Conservation (phyloP, 2,329 filamentous ascomycete genomes). For the Corinectria fuckeliana region DNA sequence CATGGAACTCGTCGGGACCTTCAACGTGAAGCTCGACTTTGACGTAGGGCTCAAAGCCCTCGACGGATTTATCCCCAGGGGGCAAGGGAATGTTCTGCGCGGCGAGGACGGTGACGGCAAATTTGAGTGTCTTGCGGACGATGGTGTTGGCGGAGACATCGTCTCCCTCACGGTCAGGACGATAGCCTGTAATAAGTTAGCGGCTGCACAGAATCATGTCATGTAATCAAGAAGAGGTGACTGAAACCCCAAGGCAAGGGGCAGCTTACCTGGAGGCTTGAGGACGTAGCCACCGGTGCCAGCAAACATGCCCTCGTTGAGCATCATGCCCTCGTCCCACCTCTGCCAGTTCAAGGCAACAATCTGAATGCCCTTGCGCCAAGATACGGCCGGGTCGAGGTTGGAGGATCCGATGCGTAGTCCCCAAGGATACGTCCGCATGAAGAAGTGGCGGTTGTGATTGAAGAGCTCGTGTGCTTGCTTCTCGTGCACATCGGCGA, state of each 20-base stretch:
- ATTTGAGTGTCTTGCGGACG: conserved; percentile 65
- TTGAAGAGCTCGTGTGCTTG: conserved; percentile 66
- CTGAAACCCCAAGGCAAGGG: background rate
- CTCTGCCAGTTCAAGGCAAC: conserved; percentile 95
- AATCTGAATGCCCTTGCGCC: conserved; percentile 88
- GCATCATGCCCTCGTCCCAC: conserved; percentile 92
- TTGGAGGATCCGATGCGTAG: conserved; percentile 85
- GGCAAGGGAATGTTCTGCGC: conserved; percentile 78
- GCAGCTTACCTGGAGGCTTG: conserved; percentile 71
- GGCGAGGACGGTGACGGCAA: conserved; percentile 76
- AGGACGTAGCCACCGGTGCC: conserved; percentile 84
- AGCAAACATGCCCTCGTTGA: conserved; percentile 91
- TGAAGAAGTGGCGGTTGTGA: conserved; percentile 82
- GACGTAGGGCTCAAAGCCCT: conserved; percentile 78
- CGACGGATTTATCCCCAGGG: conserved; percentile 53
- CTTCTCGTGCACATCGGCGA: conserved; percentile 66
- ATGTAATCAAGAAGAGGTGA: too few species aligned
- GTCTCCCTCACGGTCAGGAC: conserved; percentile 34
- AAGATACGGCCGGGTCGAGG: conserved; percentile 82
- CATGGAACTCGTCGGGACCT: conserved; percentile 55
- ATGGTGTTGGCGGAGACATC: conserved; percentile 43
- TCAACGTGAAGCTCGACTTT: conserved; percentile 87
- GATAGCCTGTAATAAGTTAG: conserved; percentile 40
- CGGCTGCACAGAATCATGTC: background rate
- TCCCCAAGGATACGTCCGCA: conserved; percentile 88